These are phyloP conservation scores for Heliamphora pulchella DNA, from an alignment of 179 eudicot species.

Conservation along the genomic window DNA sequence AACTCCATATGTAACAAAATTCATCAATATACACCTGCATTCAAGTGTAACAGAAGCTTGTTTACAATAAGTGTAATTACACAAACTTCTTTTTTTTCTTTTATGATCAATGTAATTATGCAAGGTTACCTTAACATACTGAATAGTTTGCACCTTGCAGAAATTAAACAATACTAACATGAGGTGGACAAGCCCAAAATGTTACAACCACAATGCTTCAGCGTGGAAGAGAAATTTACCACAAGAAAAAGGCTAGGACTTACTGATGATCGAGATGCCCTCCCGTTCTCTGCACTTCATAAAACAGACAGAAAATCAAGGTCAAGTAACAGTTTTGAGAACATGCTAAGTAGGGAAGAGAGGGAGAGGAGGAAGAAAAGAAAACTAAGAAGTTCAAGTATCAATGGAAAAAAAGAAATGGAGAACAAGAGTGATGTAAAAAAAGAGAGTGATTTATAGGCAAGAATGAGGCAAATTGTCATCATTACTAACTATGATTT, in stretches of 20 bases:
- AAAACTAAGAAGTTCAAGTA: conserved; percentile 1
- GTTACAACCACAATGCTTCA: neutral
- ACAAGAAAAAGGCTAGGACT: conserved; percentile 8
- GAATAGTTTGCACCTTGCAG: neutral
- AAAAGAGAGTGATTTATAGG: too few relatives aligned
- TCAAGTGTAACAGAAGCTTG: neutral
- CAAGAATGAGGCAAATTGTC: too few relatives aligned
- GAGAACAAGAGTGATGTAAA: too few relatives aligned
- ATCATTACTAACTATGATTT: too few relatives aligned
- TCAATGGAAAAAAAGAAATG: neutral
- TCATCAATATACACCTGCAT: neutral
- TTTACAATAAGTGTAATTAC: neutral
- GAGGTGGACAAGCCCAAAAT: neutral
- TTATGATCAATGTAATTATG: neutral
- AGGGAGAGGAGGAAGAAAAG: neutral
- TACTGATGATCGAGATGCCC: conserved; percentile 14
- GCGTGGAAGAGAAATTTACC: neutral
- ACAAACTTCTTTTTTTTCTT: neutral
- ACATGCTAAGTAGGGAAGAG: neutral
- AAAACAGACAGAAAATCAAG: neutral
- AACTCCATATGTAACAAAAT: too few relatives aligned
- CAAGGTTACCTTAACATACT: neutral
- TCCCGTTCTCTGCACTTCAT: neutral
- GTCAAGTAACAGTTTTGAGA: conserved; percentile 1
- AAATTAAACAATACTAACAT: neutral